Evolutionary conservation across 225 moss, liverwort and hornwort genomes (phyloP), one percentile per base, ranked within the genome.

Genomic region (Asterella californica): DNA sequence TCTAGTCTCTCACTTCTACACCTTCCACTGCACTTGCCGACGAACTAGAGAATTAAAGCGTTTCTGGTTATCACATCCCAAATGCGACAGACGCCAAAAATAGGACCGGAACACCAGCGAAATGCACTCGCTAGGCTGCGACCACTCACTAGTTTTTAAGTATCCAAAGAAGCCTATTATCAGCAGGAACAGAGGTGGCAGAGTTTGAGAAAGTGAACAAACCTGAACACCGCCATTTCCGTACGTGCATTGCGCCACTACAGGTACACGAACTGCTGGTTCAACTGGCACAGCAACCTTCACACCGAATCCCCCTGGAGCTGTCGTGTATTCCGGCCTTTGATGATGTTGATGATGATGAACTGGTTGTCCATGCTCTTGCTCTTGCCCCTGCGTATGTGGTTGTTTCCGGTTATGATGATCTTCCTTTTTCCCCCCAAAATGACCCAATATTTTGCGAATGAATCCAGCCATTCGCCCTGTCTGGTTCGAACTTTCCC

Each of bases 221-320:
- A 87, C 87, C 84, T 87, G 87, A 45, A 87, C 84, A 73, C 87
- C 87, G 42, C 87, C 84, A 77, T 87, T 87, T 73, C 87, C 87
- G 73, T 84, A 87, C 27, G 83, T 73, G 76, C 79, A 83, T 76
- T 80, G 84, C 25, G 87, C 69, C 81, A 87, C 87, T 67, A 87
- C 87, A 37, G 87, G 87, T 70, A 17, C 78, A 45, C 79, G 84
- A 53, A 75, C 46, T 64, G 79, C 6, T 49, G 73, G 61, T 65
- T 82, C 82, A 27, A 71, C 70, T 63, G 84, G 74, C 69, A 87
- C 82, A 24, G 87, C 77, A 29, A 84, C 74, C 74, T 76, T 87
- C 38, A 87, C 74, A 66, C 79, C 82, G 78, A 82, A 80, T 21
- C 82, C 80, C 30, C 83, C 76, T 29, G 68, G 67, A 34, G 78